These are phyloP conservation scores for Pascua sp. DNA, from an alignment of 1,284 basidiomycete genomes.

Conservation along the genomic window DNA sequence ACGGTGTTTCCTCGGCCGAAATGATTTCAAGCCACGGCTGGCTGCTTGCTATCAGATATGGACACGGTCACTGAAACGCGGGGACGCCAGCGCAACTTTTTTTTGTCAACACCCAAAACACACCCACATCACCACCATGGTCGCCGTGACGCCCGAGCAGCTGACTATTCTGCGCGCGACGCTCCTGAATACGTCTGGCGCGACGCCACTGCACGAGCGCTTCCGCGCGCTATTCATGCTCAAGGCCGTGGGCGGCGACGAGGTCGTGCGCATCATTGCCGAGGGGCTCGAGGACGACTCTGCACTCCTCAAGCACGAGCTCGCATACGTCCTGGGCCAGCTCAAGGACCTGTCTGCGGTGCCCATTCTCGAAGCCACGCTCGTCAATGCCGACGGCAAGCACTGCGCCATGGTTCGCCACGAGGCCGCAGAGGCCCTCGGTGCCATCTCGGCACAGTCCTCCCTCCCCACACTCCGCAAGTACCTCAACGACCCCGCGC, in stretches of 20 bases:
- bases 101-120: background rate
- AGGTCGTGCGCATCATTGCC: slow-evolving; percentile 77
- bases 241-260: slow-evolving; percentile 72
- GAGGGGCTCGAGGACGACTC: slow-evolving; percentile 83
- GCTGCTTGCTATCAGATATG: slow-evolving; percentile 6
- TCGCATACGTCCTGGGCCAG: slow-evolving; percentile 96
- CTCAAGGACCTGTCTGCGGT: slow-evolving; percentile 73
- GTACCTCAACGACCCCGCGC: slow-evolving; percentile 69
- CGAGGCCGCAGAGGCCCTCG: slow-evolving; percentile 98
- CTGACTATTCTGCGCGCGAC: slow-evolving; percentile 45
- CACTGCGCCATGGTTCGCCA: slow-evolving; percentile 88
- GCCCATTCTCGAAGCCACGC: slow-evolving; percentile 71
- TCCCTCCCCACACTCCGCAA: slow-evolving; percentile 70
- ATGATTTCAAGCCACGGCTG: background rate
- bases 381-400: slow-evolving; percentile 59
- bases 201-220: slow-evolving; percentile 76
- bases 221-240: slow-evolving; percentile 93
- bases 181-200: slow-evolving; percentile 71
- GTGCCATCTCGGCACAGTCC: slow-evolving; percentile 72
- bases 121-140: slow-evolving; percentile 22
- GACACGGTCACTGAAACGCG: background rate
- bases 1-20: background rate
- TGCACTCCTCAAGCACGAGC: slow-evolving; percentile 91
- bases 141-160: slow-evolving; percentile 42
- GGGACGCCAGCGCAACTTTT: background rate